These are phyloP conservation scores for Aspergillus awamori DNA, from an alignment of 2,329 filamentous ascomycete species.

Conservation along the genomic window DNA sequence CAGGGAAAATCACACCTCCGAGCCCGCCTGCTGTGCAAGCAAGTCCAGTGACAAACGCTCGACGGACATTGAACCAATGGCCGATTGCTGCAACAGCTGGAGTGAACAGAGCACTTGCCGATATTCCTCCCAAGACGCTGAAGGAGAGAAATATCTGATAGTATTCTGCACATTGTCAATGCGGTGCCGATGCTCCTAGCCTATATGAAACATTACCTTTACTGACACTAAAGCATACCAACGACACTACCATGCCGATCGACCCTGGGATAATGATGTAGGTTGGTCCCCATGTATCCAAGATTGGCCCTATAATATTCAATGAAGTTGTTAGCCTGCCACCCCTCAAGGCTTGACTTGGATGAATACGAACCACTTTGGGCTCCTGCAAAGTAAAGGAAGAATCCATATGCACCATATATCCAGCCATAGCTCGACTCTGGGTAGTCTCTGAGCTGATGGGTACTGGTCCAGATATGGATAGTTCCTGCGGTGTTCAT, in stretches of 20 bases:
- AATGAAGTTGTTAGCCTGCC: not conserved
- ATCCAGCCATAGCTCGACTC: conserved; percentile 47
- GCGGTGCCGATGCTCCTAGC: not conserved
- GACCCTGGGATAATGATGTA: conserved; percentile 23
- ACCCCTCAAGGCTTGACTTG: not conserved
- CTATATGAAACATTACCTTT: conserved; percentile 16
- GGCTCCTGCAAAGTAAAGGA: conserved; percentile 38
- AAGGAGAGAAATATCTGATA: conserved; percentile 44
- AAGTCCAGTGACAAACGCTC: conserved; percentile 38
- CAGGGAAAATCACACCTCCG: conserved; percentile 40
- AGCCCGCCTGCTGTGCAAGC: conserved; percentile 39
- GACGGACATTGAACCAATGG: conserved; percentile 39
- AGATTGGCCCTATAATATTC: conserved; percentile 17
- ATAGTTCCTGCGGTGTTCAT: conserved; percentile 45
- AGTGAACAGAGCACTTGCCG: conserved; percentile 35
- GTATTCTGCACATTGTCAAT: conserved; percentile 32
- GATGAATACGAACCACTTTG: conserved; percentile 23
- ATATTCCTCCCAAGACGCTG: conserved; percentile 38
- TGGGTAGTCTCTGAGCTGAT: conserved; percentile 41
- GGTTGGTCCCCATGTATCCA: conserved; percentile 20
- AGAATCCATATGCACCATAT: conserved; percentile 44
- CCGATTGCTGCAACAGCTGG: conserved; percentile 34
- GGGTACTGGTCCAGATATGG: conserved; percentile 42
- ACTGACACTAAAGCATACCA: conserved; percentile 35
- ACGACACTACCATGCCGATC: conserved; percentile 26